Conservation (phyloP, 306 rosid genomes). For the Luffa acutangula region DNA sequence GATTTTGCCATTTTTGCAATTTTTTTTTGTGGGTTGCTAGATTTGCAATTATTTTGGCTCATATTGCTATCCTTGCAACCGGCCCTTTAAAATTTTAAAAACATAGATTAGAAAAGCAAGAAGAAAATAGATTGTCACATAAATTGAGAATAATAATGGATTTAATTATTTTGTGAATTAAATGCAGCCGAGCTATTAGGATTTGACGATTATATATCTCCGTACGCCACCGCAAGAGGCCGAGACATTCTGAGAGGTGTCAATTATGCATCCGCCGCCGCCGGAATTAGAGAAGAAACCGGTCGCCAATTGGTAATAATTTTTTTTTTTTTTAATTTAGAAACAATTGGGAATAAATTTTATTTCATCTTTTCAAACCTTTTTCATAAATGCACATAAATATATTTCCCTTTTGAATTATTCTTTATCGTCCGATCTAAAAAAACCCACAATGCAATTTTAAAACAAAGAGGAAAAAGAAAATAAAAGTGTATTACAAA, state of each 20-base stretch:
- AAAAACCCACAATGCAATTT: no score
- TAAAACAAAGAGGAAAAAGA: no score
- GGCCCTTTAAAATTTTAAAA: no score
- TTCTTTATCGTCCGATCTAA: no score
- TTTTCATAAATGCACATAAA: background rate
- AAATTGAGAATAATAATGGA: background rate
- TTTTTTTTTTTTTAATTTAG: no score
- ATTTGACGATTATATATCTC: slow-evolving; percentile 56
- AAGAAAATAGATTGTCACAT: background rate
- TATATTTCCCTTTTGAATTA: background rate
- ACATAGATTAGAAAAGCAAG: background rate
- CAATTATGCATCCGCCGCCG: slow-evolving; percentile 95
- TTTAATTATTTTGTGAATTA: background rate
- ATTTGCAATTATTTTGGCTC: no score
- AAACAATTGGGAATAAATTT: no score
- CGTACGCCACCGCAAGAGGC: slow-evolving; percentile 50
- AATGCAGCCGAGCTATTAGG: slow-evolving; percentile 72
- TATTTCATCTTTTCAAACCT: background rate
- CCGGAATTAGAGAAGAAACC: slow-evolving; percentile 93
- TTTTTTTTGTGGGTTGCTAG: no score
- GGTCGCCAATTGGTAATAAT: slow-evolving; percentile 90
- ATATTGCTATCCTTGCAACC: no score
- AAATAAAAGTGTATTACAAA: no score
- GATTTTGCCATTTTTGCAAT: no score
- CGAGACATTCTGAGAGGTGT: slow-evolving; percentile 61